Base-by-base conservation (phyloP, 2,329 filamentous ascomycete species). In the Fusarium graminum region DNA sequence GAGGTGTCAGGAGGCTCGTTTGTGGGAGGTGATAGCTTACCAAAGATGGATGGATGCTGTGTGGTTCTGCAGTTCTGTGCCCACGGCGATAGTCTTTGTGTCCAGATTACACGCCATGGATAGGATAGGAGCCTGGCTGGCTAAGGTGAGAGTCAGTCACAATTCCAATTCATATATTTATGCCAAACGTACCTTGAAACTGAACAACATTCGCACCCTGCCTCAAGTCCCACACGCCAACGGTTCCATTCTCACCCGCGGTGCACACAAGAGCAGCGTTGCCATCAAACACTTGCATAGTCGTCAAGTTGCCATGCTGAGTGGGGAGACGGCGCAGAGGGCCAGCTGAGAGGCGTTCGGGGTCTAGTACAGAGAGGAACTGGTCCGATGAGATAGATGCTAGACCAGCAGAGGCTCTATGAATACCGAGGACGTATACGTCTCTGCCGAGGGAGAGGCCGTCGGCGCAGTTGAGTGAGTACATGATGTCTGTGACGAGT, bases 331-430 rank as follows among this genome's bases (percentile, higher is more conserved):
- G 78, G 49, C 80, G 80, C 26, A 83, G 68, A 4, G 85, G 83
- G 0, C 85, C 82, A 4, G 80, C 74, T 52, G 81, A 81, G 25
- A 93, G 80, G 25, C 81, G 83, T 2, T 79, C 67, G 0, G 89
- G 85, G 74, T 91, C 84, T 66, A 93, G 85, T 17, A 92, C 78
- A 28, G 86, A 85, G 19, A 94, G 80, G n/a, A 82, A 84, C 76
- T 92, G 87, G 78, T 93, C 89, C 1, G 91, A 92, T 4, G 88
- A 86, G 56, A 91, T 90, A 16, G 86, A 83, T 3, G 86, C 87
- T 39, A 91, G 81, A 7, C 83, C 81, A 3, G 78, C 74, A 1
- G 79, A 68, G 6, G 85, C 79, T n/a, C 84, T 81, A 26, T 84
- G 78, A 51, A 90, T 79, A 59, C 87, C 83, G 47, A 88, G 83